Evolutionary conservation across 495 filamentous ascomycete species (phyloP).

Genomic region (Penicillium simplicissimum): DNA sequence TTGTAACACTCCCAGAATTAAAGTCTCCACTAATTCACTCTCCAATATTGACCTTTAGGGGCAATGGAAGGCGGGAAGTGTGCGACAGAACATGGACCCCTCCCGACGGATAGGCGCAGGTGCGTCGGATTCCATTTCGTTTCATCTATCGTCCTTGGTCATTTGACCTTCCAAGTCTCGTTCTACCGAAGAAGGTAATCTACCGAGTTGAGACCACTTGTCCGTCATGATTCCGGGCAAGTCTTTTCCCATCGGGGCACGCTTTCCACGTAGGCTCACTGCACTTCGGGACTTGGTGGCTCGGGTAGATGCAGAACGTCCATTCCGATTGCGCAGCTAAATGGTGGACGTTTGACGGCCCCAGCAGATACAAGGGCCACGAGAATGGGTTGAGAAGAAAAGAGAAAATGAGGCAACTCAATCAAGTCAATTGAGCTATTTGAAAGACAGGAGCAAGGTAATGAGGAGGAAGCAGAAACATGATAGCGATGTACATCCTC

Average conservation of each 20-base stretch:
- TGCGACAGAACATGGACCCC: constrained; percentile 28
- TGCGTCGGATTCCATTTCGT: constrained; percentile 24
- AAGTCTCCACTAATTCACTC: background rate
- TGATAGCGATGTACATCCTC: background rate
- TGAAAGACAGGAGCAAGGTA: background rate
- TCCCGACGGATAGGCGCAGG: constrained; percentile 28
- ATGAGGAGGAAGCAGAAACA: background rate
- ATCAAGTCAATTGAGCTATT: background rate
- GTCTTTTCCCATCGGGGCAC: background rate
- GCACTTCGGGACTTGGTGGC: background rate
- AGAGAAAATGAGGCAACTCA: background rate
- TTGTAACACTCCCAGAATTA: too few species aligned
- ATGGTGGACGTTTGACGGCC: background rate
- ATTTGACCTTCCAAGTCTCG: constrained; percentile 1
- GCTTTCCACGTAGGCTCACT: background rate
- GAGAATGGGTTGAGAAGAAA: background rate
- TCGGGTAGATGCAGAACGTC: constrained; percentile 12
- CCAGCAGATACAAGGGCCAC: too few species aligned
- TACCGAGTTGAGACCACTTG: background rate
- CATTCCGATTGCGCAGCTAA: background rate
- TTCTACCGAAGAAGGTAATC: background rate
- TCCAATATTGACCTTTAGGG: background rate
- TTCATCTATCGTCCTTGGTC: constrained; percentile 26
- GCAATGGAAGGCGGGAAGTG: constrained; percentile 18
- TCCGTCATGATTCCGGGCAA: background rate